Evolutionary conservation across 148 eudicot genomes (phyloP).

Genomic region (Dianthus caryophyllus): DNA sequence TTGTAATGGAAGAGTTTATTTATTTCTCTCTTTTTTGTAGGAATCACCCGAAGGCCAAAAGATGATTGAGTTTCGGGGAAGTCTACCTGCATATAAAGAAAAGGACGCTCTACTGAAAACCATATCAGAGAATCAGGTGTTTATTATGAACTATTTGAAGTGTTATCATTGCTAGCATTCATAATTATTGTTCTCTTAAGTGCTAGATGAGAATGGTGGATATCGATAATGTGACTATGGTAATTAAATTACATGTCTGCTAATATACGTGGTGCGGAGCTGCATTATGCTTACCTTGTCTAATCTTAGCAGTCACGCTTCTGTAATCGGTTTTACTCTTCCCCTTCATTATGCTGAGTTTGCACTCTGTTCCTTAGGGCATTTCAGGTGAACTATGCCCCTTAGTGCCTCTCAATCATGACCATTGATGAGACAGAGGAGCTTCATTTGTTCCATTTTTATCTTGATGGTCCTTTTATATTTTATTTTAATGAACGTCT

Average conservation of each 20-base stretch:
- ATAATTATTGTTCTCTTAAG: background rate
- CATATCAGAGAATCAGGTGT: slow-evolving; percentile 79
- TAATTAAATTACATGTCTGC: background rate
- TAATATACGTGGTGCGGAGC: background rate
- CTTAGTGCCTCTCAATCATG: background rate
- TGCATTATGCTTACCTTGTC: background rate
- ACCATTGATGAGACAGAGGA: background rate
- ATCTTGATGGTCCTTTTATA: no score
- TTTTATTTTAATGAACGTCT: background rate
- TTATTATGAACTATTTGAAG: background rate
- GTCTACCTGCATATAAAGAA: slow-evolving; percentile 86
- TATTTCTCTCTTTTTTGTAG: slow-evolving; percentile 29
- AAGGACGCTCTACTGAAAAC: slow-evolving; percentile 58
- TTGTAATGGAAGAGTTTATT: background rate
- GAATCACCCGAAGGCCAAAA: slow-evolving; percentile 87
- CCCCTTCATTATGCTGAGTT: background rate
- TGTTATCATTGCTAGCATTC: background rate
- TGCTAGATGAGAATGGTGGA: slow-evolving; percentile 1
- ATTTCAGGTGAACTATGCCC: background rate
- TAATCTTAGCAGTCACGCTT: background rate
- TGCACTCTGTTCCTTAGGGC: background rate
- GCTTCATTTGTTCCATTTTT: background rate
- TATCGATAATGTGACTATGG: background rate
- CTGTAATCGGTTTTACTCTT: background rate
- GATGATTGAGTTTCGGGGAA: slow-evolving; percentile 81